Evolutionary conservation across 1,139 yeast genomes (phyloP).

Genomic region (Candida sp.): DNA sequence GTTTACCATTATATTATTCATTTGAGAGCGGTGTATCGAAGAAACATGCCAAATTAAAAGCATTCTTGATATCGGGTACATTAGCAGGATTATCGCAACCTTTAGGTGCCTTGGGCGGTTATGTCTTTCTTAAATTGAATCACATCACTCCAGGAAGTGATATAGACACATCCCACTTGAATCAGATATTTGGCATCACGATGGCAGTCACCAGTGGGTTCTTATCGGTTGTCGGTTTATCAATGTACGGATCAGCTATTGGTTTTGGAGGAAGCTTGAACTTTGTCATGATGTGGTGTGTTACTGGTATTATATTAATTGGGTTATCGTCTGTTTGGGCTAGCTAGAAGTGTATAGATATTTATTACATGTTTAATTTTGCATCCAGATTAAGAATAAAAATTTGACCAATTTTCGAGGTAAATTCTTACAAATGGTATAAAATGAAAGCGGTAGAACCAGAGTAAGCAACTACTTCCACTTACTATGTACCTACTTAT

Average conservation of each 20-base stretch:
- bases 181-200: conserved; percentile 56
- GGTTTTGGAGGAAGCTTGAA: conserved; percentile 64
- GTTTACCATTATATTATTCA: conserved; percentile 82
- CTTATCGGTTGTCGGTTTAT: conserved; percentile 72
- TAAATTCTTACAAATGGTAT: too few species aligned
- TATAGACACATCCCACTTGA: conserved; percentile 28
- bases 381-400: too few species aligned
- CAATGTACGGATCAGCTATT: conserved; percentile 81
- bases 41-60: conserved; percentile 48
- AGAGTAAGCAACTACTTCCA: too few species aligned
- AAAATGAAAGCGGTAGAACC: too few species aligned
- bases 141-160: conserved; percentile 29
- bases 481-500: not conserved
- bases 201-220: conserved; percentile 84
- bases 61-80: conserved; percentile 60
- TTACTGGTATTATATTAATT: conserved; percentile 43
- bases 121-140: conserved; percentile 45
- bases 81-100: conserved; percentile 90
- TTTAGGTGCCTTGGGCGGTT: conserved; percentile 78
- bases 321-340: conserved; percentile 21
- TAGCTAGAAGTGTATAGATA: not conserved
- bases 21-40: conserved; percentile 19
- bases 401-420: too few species aligned
- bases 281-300: conserved; percentile 50
- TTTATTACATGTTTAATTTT: too few species aligned